Evolutionary conservation across 306 rosid genomes (phyloP).

Genomic region (Dryas octopetala): DNA sequence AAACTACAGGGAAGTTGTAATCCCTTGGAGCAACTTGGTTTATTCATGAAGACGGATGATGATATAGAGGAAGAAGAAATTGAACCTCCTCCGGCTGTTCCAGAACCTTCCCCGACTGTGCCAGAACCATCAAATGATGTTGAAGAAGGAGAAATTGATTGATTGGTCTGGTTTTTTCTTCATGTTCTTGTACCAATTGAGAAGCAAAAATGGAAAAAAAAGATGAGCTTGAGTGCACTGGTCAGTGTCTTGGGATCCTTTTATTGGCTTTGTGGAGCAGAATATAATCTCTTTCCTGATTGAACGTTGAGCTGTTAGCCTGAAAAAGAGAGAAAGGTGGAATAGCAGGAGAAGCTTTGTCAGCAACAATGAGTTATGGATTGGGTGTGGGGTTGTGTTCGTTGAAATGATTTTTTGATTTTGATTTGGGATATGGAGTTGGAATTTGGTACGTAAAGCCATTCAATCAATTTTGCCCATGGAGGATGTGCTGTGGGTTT

Average conservation of each 20-base stretch:
- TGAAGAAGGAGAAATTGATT: conserved; percentile 85
- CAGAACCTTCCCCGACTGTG: conserved; percentile 21
- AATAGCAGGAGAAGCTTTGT: conserved; percentile 26
- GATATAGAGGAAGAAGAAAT: conserved; percentile 76
- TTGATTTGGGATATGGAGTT: conserved; percentile 31
- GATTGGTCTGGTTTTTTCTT: conserved; percentile 1
- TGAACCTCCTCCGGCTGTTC: conserved; percentile 29
- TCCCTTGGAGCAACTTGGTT: conserved; percentile 74
- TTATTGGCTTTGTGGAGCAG: conserved; percentile 11
- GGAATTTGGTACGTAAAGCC: conserved; percentile 18
- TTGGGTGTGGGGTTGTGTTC: conserved; percentile 33
- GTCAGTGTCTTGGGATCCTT: conserved; percentile 1
- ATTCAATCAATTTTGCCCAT: conserved; percentile 10
- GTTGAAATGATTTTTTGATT: conserved; percentile 31
- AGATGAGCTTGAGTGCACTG: conserved; percentile 15
- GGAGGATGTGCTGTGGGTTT: conserved; percentile 26
- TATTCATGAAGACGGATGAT: conserved; percentile 78
- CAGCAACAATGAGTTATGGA: conserved; percentile 28
- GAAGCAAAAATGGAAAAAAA: conserved; percentile 16
- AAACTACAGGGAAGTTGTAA: conserved; percentile 65
- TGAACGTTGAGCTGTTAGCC: not conserved
- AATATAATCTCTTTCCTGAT: conserved; percentile 4
- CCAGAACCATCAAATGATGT: conserved; percentile 43
- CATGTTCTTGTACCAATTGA: not conserved
- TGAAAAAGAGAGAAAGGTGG: conserved; percentile 22